Conservation (phyloP, 257 asterid genomes). For the Forsythia viridissima region DNA sequence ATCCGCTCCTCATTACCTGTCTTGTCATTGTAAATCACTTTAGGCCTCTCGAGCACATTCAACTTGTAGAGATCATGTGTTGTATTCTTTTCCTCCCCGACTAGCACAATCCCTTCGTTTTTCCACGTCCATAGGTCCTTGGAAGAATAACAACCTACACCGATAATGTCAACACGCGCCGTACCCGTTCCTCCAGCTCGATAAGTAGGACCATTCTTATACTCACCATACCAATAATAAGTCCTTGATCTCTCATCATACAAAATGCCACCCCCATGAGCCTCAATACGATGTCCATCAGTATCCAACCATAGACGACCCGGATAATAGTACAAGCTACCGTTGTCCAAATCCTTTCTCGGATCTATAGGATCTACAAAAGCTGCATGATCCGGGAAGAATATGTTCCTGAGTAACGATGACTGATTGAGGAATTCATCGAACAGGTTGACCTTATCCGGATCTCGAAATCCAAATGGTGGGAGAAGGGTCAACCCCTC, state of each 20-base stretch:
- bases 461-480: neutral
- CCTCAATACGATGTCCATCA: constrained; percentile 68
- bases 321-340: constrained; percentile 34
- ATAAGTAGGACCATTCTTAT: constrained; percentile 60
- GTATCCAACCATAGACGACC: constrained; percentile 69
- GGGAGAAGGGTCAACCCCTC: constrained; percentile 29
- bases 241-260: constrained; percentile 36
- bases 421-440: constrained; percentile 40
- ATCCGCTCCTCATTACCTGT: constrained; percentile 9
- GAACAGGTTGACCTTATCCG: constrained; percentile 18
- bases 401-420: constrained; percentile 34
- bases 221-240: constrained; percentile 80
- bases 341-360: constrained; percentile 22
- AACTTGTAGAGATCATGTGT: constrained; percentile 56
- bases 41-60: constrained; percentile 75
- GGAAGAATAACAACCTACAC: constrained; percentile 74
- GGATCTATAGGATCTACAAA: constrained; percentile 41
- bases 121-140: constrained; percentile 67
- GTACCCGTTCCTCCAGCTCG: constrained; percentile 34
- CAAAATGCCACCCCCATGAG: constrained; percentile 75
- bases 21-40: constrained; percentile 58
- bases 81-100: constrained; percentile 38
- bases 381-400: constrained; percentile 46
- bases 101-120: constrained; percentile 59
- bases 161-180: constrained; percentile 69